These are phyloP conservation scores for Tuber aestivum DNA, from an alignment of 495 filamentous ascomycete species.

Conservation along the genomic window DNA sequence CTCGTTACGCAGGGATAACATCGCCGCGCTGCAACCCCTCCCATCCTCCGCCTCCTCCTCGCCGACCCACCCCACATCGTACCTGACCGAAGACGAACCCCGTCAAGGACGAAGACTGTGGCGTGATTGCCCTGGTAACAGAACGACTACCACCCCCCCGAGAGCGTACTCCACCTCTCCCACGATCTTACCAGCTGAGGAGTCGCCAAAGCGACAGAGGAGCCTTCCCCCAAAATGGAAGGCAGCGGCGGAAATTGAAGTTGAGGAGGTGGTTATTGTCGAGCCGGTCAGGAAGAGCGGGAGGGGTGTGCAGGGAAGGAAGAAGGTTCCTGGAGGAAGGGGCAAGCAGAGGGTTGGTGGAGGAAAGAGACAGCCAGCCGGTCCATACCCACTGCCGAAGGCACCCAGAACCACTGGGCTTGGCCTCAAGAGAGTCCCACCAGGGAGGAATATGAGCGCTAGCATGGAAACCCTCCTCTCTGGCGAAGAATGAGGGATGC, in stretches of 20 bases:
- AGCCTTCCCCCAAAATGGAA: slow-evolving; percentile 31
- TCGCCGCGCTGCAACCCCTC: slow-evolving; percentile 38
- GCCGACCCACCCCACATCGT: neutral
- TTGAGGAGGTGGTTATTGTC: slow-evolving; percentile 27
- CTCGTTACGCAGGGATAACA: slow-evolving; percentile 30
- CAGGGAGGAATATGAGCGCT: slow-evolving; percentile 32
- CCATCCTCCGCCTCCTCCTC: slow-evolving; percentile 23
- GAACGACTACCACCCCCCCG: slow-evolving; percentile 40
- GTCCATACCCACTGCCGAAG: slow-evolving; percentile 9
- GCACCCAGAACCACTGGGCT: neutral
- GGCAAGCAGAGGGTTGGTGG: slow-evolving; percentile 18
- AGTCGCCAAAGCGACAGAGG: slow-evolving; percentile 27
- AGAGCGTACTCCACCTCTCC: slow-evolving; percentile 37
- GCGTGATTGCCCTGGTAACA: slow-evolving; percentile 35
- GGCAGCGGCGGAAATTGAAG: slow-evolving; percentile 27
- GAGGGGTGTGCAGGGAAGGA: slow-evolving; percentile 34
- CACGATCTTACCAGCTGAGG: slow-evolving; percentile 30
- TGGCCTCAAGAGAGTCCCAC: neutral
- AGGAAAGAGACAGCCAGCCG: slow-evolving; percentile 24
- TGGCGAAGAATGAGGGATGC: slow-evolving; percentile 35
- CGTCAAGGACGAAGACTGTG: slow-evolving; percentile 33
- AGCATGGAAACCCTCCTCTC: slow-evolving; percentile 42
- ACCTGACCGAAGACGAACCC: slow-evolving; percentile 25
- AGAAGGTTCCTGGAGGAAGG: slow-evolving; percentile 27
- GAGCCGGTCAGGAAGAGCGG: slow-evolving; percentile 32